Evolutionary conservation across 2,329 filamentous ascomycete species (phyloP), one percentile per base, ranked within the genome.

Genomic region (Ophiostoma fasciatum): DNA sequence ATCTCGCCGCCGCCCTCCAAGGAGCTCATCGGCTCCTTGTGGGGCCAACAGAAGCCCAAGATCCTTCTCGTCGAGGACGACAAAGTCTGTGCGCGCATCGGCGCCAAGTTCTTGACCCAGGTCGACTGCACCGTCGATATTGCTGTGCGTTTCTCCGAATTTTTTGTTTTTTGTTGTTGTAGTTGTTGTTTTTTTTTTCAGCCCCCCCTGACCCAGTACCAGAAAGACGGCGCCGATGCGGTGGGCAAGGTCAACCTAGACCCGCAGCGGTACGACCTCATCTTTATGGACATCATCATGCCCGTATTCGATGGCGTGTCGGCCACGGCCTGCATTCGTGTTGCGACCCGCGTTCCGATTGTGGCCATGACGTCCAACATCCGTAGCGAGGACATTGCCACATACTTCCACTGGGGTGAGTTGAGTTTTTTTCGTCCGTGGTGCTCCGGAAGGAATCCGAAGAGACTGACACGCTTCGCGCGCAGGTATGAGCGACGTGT

Each of bases 311-410:
- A 96, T 50, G 90, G 90, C 47, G 85, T 96, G 6, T 94, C 87
- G 13, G 88, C 90, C 3, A 94, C 85, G 39, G 82, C 90, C 50
- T 75, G 94, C 43, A 94, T 98, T 45, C 76, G 88, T 36, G 82
- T 94, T 51, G 83, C 88, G 43, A 77, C 75, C 26, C 73, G 77
- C 6, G 77, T 82, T 15, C 90, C 90, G 0, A 92, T 98, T 49
- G 83, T 98, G 40, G 90, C 90, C 31, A 96, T 98, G 90, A 98
- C 90, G 4, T 94, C 88, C 4, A 98, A 96, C 52, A 96, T 98
- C 45, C 74, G 90, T 45, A 87, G 84, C 42, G 88, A 94, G 50
- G 90, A 98, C 53, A 92, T 96, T 42, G 82, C 88, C 36, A 87
- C 92, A 61, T 98, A 98, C 54, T 96, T 94, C 61, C 78, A 88